Evolutionary conservation across 495 filamentous ascomycete species (phyloP).

Genomic region (Tetracladium setigerum): DNA sequence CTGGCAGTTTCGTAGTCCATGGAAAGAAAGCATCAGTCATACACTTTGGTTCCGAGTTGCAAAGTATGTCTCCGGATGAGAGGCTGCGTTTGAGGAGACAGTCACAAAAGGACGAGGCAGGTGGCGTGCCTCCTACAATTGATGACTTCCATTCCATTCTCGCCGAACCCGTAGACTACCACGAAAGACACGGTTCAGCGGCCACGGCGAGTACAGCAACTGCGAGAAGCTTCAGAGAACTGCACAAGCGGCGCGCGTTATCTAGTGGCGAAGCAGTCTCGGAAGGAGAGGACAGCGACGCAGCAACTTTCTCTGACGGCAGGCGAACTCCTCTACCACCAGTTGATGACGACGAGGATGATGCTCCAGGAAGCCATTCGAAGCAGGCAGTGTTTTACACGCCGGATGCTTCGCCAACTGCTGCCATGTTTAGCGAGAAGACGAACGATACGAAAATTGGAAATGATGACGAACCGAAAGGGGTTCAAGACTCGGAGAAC

Average conservation of each 20-base stretch:
- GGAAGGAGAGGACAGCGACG: conserved; percentile 47
- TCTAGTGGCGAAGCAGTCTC: conserved; percentile 29
- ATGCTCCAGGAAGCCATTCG: background rate
- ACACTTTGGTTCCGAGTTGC: conserved; percentile 87
- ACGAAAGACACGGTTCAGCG: conserved; percentile 40
- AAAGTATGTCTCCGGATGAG: conserved; percentile 73
- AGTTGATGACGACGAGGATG: conserved; percentile 18
- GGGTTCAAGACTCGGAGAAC: no score
- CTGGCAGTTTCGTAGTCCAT: conserved; percentile 89
- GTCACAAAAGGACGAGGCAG: conserved; percentile 16
- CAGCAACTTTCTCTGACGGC: conserved; percentile 49
- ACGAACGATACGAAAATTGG: background rate
- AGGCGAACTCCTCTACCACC: conserved; percentile 44
- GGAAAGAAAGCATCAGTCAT: conserved; percentile 97
- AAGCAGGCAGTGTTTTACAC: conserved; percentile 22
- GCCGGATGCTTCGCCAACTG: conserved; percentile 17
- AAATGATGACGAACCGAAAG: no score
- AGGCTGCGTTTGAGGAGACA: conserved; percentile 41
- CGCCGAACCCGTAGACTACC: conserved; percentile 24
- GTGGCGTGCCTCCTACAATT: conserved; percentile 1
- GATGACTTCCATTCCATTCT: conserved; percentile 32
- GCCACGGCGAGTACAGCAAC: conserved; percentile 50
- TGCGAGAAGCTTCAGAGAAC: conserved; percentile 44
- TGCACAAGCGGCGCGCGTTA: conserved; percentile 33
- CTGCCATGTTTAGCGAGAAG: background rate